Base-by-base conservation (phyloP, 1,284 basidiomycete genomes). In the Xanthoconium separans region DNA sequence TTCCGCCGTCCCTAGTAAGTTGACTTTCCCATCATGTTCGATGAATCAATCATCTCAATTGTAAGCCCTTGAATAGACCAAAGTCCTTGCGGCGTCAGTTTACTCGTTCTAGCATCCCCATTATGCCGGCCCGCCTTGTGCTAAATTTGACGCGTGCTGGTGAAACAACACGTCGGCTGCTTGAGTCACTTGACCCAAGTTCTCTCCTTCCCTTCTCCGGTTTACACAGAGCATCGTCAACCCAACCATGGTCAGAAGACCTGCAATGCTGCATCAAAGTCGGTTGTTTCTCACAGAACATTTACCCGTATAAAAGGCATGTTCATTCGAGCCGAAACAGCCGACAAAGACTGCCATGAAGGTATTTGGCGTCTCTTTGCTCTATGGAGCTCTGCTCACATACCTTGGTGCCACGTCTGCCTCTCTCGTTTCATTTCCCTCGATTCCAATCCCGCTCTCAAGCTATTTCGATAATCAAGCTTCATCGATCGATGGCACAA, bases 381-480 rank as follows among this genome's bases (percentile, higher is more conserved):
- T 67, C 15, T 66, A 56, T 18, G 53, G 54, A 4, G 40, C 44
- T 3, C 46, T 65, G 13, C 46, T 58, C 36, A 55, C 57, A 37
- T 61, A 48, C 47, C 50, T 70, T 43, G 47, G 54, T 12, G 39
- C 52, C 9, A 12, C 47, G 0, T n/a, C 49, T 43, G n/a, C 53
- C 13, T 50, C 58, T 12, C 56, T 73, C 43, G n/a, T 53, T 46
- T 73, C 22, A 4, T 70, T 70, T 52, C 68, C 69, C 7, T 73
- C 71, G 4, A 54, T 51, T 3, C 44, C 61, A 3, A 31, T 77
- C 11, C 53, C 65, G 0, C 47, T 77, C 2, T 50, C 54, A 3
- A 37, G 47, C 24, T 44, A 74, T 11, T 69, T 78, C 54, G 52
- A 77, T 16, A 77, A 76, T 49, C 70, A 75, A 51, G 76, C 76